phyloP scores from a whole-genome alignment of 2,329 filamentous ascomycete species.

The Graphiopsis chlorocephala region DNA sequence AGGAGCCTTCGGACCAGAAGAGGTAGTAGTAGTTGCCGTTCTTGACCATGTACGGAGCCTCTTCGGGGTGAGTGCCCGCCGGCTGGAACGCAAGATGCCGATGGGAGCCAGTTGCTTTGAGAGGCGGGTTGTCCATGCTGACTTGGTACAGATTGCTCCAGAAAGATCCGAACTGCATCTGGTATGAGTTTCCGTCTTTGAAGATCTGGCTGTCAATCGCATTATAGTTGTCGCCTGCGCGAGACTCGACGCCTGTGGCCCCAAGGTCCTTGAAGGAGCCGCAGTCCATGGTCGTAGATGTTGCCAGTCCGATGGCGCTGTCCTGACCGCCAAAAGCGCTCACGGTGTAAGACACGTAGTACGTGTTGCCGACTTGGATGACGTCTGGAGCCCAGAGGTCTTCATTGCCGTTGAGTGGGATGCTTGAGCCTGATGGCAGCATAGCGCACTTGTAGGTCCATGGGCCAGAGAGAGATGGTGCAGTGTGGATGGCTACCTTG shows the following conservation, averaged over 20 bases:
- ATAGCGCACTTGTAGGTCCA: constrained; percentile 50
- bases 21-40: constrained; percentile 61
- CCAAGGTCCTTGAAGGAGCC: constrained; percentile 62
- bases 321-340: constrained; percentile 59
- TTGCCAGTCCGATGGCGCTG: constrained; percentile 61
- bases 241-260: constrained; percentile 52
- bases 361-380: constrained; percentile 54
- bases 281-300: constrained; percentile 48
- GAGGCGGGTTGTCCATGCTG: constrained; percentile 40
- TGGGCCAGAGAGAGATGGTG: constrained; percentile 48
- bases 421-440: constrained; percentile 43
- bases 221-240: constrained; percentile 42
- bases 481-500: constrained; percentile 48
- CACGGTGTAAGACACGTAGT: constrained; percentile 67
- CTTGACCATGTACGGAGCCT: constrained; percentile 57
- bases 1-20: constrained; percentile 60
- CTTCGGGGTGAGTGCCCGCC: constrained; percentile 51
- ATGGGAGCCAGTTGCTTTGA: constrained; percentile 34
- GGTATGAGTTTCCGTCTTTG: constrained; percentile 43
- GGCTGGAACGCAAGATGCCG: constrained; percentile 56
- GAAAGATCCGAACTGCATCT: constrained; percentile 65
- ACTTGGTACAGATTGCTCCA: constrained; percentile 65
- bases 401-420: constrained; percentile 42
- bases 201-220: constrained; percentile 54
- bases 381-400: constrained; percentile 64